These are phyloP conservation scores for Mortierella sp. DNA, from an alignment of 371 early-diverging fungal genomes.

Conservation along the genomic window DNA sequence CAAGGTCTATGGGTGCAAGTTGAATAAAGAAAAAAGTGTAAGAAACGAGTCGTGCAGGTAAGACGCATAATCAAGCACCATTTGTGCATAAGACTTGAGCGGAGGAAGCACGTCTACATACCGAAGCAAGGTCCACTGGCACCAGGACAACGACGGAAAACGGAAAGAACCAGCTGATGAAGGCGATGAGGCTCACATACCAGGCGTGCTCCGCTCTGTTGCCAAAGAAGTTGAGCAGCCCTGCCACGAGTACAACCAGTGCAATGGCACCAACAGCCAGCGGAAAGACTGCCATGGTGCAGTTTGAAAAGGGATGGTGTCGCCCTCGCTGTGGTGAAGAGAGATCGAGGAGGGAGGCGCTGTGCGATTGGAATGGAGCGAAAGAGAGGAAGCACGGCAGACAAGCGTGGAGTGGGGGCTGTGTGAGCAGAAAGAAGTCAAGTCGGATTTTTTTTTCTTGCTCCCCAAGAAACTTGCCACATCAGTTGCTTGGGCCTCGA, in stretches of 20 bases:
- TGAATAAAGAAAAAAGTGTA: too few species aligned
- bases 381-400: not conserved
- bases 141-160: slow-evolving; percentile 90
- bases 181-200: slow-evolving; percentile 74
- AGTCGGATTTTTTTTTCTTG: too few species aligned
- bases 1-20: slow-evolving; percentile 62
- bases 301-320: not conserved
- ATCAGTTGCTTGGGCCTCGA: too few species aligned
- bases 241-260: slow-evolving; percentile 66
- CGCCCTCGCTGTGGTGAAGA: not conserved
- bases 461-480: not conserved
- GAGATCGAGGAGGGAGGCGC: not conserved
- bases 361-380: not conserved
- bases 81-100: not conserved
- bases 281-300: slow-evolving; percentile 52
- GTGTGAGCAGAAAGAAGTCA: not conserved
- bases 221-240: slow-evolving; percentile 79
- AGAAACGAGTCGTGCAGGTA: too few species aligned
- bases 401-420: not conserved
- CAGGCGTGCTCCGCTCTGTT: slow-evolving; percentile 71
- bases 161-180: slow-evolving; percentile 87
- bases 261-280: slow-evolving; percentile 62
- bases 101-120: slow-evolving; percentile 48
- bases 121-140: slow-evolving; percentile 92
- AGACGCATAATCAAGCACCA: not conserved